phyloP scores from a whole-genome alignment of 192 early-diverging fungal species.

The Dimargaris cristalligena region DNA sequence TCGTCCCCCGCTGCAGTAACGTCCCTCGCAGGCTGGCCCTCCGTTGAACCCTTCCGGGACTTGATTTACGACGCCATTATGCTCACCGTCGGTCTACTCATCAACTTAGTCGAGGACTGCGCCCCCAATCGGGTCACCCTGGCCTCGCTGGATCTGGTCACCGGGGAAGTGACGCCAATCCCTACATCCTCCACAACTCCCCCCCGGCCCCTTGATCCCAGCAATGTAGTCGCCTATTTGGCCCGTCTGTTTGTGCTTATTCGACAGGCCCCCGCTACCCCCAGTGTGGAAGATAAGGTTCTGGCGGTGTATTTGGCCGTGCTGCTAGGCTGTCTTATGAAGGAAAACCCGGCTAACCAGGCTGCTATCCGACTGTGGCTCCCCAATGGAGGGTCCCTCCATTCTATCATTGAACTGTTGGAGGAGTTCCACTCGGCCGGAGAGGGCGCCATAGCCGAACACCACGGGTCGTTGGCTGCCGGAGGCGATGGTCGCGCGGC shows the following conservation, averaged over 20 bases:
- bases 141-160: background rate
- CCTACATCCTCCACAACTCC: background rate
- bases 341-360: conserved; percentile 3
- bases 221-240: background rate
- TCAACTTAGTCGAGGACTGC: conserved; percentile 8
- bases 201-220: background rate
- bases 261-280: no score
- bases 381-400: conserved; percentile 2
- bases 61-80: conserved; percentile 5
- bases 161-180: background rate
- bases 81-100: conserved; percentile 7
- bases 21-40: background rate
- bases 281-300: background rate
- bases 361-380: background rate
- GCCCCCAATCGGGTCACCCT: background rate
- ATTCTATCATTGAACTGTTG: background rate
- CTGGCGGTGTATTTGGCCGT: conserved; percentile 2
- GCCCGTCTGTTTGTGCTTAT: background rate
- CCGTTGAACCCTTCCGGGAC: background rate
- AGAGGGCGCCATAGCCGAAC: no score
- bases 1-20: background rate
- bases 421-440: no score
- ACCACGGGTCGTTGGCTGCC: no score
- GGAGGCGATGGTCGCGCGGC: background rate
- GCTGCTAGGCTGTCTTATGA: conserved; percentile 4